Evolutionary conservation across 805 yeast species (phyloP).

Genomic region (Kazachstania martiniae): DNA sequence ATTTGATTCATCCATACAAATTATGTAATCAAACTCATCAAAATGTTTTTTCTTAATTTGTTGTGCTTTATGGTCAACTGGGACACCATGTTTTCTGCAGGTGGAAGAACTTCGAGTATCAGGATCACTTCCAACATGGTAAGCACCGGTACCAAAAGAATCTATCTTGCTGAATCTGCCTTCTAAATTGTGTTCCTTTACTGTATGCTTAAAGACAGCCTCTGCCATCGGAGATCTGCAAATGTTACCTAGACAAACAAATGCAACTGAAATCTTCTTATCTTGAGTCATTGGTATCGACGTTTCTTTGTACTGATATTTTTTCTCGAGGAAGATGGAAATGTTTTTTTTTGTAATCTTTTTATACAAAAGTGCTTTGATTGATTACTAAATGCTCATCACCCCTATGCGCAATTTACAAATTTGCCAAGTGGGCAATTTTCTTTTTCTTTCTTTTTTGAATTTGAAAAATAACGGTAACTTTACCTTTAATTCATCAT

Average conservation of each 20-base stretch:
- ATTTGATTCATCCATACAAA: constrained; percentile 64
- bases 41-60: constrained; percentile 45
- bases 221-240: constrained; percentile 99
- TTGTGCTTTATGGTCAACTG: constrained; percentile 67
- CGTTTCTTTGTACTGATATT: too few relatives aligned
- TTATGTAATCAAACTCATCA: constrained; percentile 49
- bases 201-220: constrained; percentile 68
- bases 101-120: constrained; percentile 63
- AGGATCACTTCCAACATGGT: constrained; percentile 75
- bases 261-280: constrained; percentile 52
- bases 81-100: constrained; percentile 61
- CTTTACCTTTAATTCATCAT: too few relatives aligned
- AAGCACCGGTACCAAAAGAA: constrained; percentile 83
- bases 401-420: too few relatives aligned
- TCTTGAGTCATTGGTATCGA: constrained; percentile 12
- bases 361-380: too few relatives aligned
- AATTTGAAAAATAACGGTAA: too few relatives aligned
- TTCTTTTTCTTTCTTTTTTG: background rate
- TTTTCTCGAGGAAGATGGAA: too few relatives aligned
- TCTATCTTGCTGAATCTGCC: constrained; percentile 49
- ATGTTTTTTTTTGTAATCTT: too few relatives aligned
- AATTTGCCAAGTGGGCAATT: background rate
- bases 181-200: constrained; percentile 35
- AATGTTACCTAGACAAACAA: constrained; percentile 83
- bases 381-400: too few relatives aligned